Conservation (phyloP, 345 rosid genomes). For the Gossypium bickii region DNA sequence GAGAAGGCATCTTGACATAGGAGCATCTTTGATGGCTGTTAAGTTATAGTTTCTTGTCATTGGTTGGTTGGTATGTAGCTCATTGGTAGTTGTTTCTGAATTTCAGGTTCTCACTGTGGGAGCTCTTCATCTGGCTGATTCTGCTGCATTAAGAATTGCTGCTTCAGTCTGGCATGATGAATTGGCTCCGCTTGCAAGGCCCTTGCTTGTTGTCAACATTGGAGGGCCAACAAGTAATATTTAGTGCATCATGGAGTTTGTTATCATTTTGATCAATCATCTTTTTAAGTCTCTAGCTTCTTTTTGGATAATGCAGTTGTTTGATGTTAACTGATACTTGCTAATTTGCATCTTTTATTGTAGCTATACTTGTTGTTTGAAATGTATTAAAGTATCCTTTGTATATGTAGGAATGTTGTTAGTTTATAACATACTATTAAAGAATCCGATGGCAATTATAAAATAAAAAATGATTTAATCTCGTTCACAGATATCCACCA, state of each 20-base stretch:
- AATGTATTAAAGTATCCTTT: not conserved
- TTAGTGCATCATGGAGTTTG: constrained; percentile 18
- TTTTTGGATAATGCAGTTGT: constrained; percentile 2
- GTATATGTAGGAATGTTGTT: not conserved
- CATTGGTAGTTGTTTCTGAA: constrained; percentile 22
- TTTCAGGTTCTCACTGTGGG: constrained; percentile 78
- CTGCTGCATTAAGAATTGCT: constrained; percentile 59
- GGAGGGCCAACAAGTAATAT: constrained; percentile 88
- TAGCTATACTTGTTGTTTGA: not conserved
- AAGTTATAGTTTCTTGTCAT: not conserved
- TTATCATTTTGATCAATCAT: constrained; percentile 16
- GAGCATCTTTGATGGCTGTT: not conserved
- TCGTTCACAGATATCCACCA: not conserved
- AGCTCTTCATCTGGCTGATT: constrained; percentile 79
- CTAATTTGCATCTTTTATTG: constrained; percentile 3
- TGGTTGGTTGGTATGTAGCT: constrained; percentile 11
- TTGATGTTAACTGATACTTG: constrained; percentile 9
- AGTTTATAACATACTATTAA: not conserved
- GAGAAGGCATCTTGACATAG: not conserved
- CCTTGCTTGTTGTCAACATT: constrained; percentile 83
- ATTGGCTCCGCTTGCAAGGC: constrained; percentile 63
- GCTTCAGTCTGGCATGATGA: constrained; percentile 65
- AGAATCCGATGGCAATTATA: not conserved
- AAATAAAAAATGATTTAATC: not conserved
- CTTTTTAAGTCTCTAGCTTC: constrained; percentile 17